Evolutionary conservation across 352 stramenopile species (phyloP).

Genomic region (Pythium rishiriense): DNA sequence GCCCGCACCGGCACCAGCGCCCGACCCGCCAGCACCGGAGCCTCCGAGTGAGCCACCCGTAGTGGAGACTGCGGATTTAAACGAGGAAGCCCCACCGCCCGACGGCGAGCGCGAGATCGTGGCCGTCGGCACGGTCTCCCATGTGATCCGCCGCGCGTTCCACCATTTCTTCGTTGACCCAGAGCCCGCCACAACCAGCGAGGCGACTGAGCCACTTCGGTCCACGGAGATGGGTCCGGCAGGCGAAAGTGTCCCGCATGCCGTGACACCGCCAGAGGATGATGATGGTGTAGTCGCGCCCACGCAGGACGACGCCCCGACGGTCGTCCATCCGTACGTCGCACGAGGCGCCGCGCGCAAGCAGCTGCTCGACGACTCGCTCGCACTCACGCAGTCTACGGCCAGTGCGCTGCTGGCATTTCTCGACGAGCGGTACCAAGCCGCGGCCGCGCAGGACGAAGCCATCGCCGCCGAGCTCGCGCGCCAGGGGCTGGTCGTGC

Average conservation of each 20-base stretch:
- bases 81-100: too few relatives aligned
- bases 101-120: slow-evolving; percentile 51
- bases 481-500: slow-evolving; percentile 59
- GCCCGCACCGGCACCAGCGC: too few relatives aligned
- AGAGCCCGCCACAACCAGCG: not conserved
- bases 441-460: slow-evolving; percentile 45
- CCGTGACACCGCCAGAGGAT: not conserved
- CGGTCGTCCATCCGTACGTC: slow-evolving; percentile 32
- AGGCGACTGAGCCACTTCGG: too few relatives aligned
- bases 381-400: slow-evolving; percentile 33
- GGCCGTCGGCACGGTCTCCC: slow-evolving; percentile 64
- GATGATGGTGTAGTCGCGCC: not conserved
- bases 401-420: slow-evolving; percentile 45
- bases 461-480: slow-evolving; percentile 46
- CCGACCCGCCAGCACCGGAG: not conserved
- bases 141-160: slow-evolving; percentile 78
- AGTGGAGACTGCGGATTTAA: not conserved
- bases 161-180: slow-evolving; percentile 44
- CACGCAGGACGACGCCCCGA: not conserved
- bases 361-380: slow-evolving; percentile 34
- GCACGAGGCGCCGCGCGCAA: slow-evolving; percentile 38
- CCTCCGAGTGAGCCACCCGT: too few relatives aligned
- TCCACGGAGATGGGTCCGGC: too few relatives aligned
- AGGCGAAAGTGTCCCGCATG: too few relatives aligned
- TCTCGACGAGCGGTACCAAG: slow-evolving; percentile 45